Conservation (phyloP, 441 rosid genomes). For the Raphanus hybrid region DNA sequence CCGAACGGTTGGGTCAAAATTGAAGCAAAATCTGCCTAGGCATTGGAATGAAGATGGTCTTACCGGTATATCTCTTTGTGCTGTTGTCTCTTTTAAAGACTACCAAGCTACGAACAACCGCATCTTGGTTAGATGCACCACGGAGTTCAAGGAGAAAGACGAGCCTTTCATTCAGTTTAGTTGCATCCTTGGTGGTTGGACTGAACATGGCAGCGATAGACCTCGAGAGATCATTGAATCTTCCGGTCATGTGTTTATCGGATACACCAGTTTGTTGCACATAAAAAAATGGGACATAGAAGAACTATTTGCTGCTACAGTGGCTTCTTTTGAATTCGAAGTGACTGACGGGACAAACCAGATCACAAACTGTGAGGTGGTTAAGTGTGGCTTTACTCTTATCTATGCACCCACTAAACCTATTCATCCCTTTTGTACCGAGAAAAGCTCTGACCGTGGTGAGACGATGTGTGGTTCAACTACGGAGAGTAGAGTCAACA, state of each 20-base stretch:
- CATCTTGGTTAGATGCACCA: slow-evolving; percentile 17
- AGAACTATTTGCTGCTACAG: not conserved
- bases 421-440: slow-evolving; percentile 8
- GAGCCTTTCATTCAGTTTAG: slow-evolving; percentile 14
- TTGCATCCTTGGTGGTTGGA: slow-evolving; percentile 33
- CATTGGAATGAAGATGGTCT: slow-evolving; percentile 29
- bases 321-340: slow-evolving; percentile 23
- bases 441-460: not conserved
- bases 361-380: slow-evolving; percentile 20
- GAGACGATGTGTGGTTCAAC: not conserved
- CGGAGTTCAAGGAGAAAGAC: slow-evolving; percentile 12
- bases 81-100: slow-evolving; percentile 22
- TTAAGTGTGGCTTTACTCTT: slow-evolving; percentile 36
- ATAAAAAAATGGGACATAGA: not conserved
- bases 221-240: not conserved
- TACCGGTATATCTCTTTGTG: slow-evolving; percentile 30
- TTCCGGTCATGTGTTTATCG: slow-evolving; percentile 32
- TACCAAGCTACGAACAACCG: not conserved
- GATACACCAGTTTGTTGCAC: slow-evolving; percentile 28
- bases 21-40: slow-evolving; percentile 12
- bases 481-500: not conserved
- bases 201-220: not conserved
- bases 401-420: slow-evolving; percentile 28
- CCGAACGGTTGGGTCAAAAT: slow-evolving; percentile 19
- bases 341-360: slow-evolving; percentile 28